Conservation (phyloP, 345 rosid species). For the Boechera stricta region DNA sequence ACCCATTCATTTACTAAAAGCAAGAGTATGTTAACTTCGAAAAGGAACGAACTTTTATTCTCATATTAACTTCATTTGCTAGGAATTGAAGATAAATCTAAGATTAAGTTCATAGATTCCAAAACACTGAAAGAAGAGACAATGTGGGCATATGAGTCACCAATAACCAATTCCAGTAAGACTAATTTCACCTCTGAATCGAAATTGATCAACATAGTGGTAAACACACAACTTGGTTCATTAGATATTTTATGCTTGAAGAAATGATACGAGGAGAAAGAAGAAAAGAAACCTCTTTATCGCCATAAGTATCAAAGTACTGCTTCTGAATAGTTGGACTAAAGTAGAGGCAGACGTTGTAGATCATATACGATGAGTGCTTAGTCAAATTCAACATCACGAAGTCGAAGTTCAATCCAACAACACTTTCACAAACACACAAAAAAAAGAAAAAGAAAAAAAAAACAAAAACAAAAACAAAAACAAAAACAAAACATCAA, state of each 20-base stretch:
- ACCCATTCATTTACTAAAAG: background rate
- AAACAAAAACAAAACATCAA: background rate
- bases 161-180: background rate
- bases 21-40: background rate
- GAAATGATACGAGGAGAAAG: background rate
- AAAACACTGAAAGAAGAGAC: conserved; percentile 1
- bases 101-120: background rate
- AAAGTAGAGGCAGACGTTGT: conserved; percentile 87
- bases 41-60: background rate
- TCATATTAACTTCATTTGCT: background rate
- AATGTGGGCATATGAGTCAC: background rate
- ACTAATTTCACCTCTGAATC: background rate
- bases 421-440: conserved; percentile 53
- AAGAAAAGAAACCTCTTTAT: conserved; percentile 40
- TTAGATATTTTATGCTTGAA: too few relatives aligned
- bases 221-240: background rate
- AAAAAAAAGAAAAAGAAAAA: too few relatives aligned
- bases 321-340: conserved; percentile 76
- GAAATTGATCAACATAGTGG: too few relatives aligned
- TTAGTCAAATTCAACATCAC: conserved; percentile 88
- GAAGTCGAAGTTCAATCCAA: conserved; percentile 94
- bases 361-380: conserved; percentile 91
- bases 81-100: background rate
- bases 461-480: too few relatives aligned
- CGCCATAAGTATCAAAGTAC: conserved; percentile 78